Base-by-base conservation (phyloP, 257 asterid species). In the Henckelia pumila region DNA sequence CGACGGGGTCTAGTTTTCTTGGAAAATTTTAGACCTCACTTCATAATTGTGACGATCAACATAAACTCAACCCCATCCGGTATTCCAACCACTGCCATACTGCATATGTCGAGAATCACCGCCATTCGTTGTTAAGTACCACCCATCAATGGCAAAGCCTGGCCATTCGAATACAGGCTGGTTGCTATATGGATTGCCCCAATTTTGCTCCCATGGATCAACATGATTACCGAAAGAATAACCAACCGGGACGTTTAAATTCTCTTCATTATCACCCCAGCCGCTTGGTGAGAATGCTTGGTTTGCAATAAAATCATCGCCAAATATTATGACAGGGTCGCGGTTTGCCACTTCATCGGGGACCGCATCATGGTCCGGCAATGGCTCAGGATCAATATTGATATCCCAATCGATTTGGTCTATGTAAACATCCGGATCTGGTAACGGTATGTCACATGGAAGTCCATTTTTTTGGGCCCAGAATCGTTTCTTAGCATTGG, bases 391-490 rank as follows among this genome's bases (percentile, higher is more conserved):
- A 67, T 78, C 84, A 7, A 59, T 66, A 32, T 68, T 25, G 5
- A 75, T 73, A 67, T 84, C 86, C 96, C 95, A 90, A 68, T 85
- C 80, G 29, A 90, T 73, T 59, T 80, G 64, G 66, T 88, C 96
- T 14, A 88, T 81, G 66, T 84, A 88, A 17, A 81, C 67, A 63
- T 88, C 75, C 0, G 90, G 95, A 74, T 81, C 84, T 5, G 96
- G 97, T 71, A 71, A 47, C 1, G 82, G 21, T 61, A 69, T 40
- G 35, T 80, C 82, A 59, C 89, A 88, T n/a, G 86, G 79, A 61
- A 73, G 61, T 26, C 90, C 88, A 8, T 78, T 82, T 40, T 71
- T 72, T 56, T 81, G 68, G 5, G 92, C 86, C 87, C 87, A 88
- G 77, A 79, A 90, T 20, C 92, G 84, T 28, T 71, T 80, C 78